phyloP scores from a whole-genome alignment of 2,329 filamentous ascomycete species.

The Furcasterigmium furcatum region DNA sequence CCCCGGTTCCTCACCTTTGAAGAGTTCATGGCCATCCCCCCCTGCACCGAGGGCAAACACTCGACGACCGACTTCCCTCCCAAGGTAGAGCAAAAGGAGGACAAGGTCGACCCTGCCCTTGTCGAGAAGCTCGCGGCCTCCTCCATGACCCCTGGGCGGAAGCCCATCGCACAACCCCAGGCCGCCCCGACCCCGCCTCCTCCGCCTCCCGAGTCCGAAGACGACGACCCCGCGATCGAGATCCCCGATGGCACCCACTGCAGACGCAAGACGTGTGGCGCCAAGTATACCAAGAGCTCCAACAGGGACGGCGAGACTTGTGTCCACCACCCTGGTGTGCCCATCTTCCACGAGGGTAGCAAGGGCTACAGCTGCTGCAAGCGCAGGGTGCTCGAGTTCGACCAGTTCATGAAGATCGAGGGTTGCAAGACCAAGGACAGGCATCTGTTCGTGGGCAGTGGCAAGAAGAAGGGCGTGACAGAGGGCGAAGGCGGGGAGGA shows the following conservation, averaged over 20 bases:
- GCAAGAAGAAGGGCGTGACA: slow-evolving; percentile 57
- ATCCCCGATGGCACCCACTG: slow-evolving; percentile 75
- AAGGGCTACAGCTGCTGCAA: slow-evolving; percentile 99
- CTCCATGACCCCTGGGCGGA: slow-evolving; percentile 36
- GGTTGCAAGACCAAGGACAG: slow-evolving; percentile 80
- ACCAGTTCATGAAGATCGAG: slow-evolving; percentile 94
- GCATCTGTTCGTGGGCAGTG: slow-evolving; percentile 82
- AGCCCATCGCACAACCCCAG: slow-evolving; percentile 33
- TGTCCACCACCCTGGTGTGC: slow-evolving; percentile 82
- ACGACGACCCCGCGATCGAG: slow-evolving; percentile 74
- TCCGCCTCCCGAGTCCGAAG: slow-evolving; percentile 74
- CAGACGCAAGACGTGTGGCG: slow-evolving; percentile 72
- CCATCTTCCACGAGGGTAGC: slow-evolving; percentile 96
- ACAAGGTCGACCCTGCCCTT: slow-evolving; percentile 36
- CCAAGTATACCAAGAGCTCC: slow-evolving; percentile 58
- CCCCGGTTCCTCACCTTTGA: slow-evolving; percentile 95
- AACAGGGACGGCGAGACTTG: slow-evolving; percentile 72
- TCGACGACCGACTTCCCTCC: slow-evolving; percentile 76
- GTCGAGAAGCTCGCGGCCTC: slow-evolving; percentile 37
- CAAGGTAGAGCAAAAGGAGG: slow-evolving; percentile 55
- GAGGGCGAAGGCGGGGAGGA: slow-evolving; percentile 60
- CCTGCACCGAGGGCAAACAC: slow-evolving; percentile 91
- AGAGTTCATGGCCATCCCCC: slow-evolving; percentile 90
- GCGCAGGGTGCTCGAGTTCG: slow-evolving; percentile 89
- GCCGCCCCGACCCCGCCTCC: slow-evolving; percentile 51